A percentile compares a stretch with the other conserved stretches of the same genome.
Conservation (phyloP, 805 yeast species). For the Ogataea trehalophila region DNA sequence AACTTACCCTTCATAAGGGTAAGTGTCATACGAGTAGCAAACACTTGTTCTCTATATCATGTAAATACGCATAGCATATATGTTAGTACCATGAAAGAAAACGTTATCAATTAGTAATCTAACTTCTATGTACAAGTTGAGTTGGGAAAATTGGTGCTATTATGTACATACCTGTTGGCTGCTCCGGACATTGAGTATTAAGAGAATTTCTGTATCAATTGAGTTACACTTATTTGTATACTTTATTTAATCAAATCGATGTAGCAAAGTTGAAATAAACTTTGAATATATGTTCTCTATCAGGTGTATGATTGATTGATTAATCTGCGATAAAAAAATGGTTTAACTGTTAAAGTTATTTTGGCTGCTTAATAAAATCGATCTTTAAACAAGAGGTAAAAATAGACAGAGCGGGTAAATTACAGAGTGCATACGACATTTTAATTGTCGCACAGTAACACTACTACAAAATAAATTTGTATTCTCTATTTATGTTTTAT, state of each 20-base stretch:
- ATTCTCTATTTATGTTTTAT: too few relatives aligned
- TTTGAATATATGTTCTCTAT: too few relatives aligned
- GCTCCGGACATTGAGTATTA: slow-evolving; percentile 50
- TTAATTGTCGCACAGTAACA: too few relatives aligned
- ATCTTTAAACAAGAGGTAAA: too few relatives aligned
- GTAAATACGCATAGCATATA: neutral
- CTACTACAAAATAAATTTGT: too few relatives aligned
- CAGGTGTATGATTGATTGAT: too few relatives aligned
- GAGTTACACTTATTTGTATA: neutral
- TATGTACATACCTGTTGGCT: slow-evolving; percentile 41
- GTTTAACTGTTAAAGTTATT: too few relatives aligned
- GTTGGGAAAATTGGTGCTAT: neutral
- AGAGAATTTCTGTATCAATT: neutral
- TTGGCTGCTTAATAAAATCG: too few relatives aligned
- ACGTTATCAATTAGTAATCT: neutral
- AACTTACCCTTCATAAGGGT: slow-evolving; percentile 92
- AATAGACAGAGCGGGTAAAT: too few relatives aligned
- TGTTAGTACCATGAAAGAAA: neutral
- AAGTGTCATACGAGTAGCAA: slow-evolving; percentile 96
- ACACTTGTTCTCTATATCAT: slow-evolving; percentile 76
- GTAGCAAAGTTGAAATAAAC: too few relatives aligned
- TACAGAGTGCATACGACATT: too few relatives aligned
- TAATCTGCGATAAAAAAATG: too few relatives aligned
- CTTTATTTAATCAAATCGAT: neutral
- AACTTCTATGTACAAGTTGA: neutral